Evolutionary conservation across 257 asterid genomes (phyloP).

Genomic region (Paulownia fortunei): DNA sequence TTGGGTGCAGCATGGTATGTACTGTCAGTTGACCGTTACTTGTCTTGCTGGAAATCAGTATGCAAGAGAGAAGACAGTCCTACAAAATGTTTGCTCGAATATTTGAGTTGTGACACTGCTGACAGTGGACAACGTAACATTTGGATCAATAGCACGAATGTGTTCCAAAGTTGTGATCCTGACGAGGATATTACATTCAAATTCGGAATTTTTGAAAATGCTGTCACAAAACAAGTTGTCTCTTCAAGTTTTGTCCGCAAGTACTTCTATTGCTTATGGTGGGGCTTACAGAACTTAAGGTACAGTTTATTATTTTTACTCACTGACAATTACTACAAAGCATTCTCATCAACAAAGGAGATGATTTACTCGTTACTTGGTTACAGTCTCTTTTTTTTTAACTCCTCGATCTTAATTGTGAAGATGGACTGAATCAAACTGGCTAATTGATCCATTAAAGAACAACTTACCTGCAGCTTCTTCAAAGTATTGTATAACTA

Average conservation of each 20-base stretch:
- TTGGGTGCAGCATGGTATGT: slow-evolving; percentile 97
- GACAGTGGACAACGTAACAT: slow-evolving; percentile 34
- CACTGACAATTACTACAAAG: not conserved
- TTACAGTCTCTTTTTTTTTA: not conserved
- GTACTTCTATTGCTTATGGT: slow-evolving; percentile 96
- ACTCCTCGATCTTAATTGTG: not conserved
- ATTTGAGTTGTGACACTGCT: slow-evolving; percentile 61
- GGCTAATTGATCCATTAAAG: not conserved
- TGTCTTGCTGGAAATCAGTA: slow-evolving; percentile 85
- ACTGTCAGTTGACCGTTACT: slow-evolving; percentile 82
- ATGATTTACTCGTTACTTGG: not conserved
- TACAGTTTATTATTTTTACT: slow-evolving; percentile 30
- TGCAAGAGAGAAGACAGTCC: slow-evolving; percentile 70
- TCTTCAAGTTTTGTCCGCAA: slow-evolving; percentile 73
- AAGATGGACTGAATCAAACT: not conserved
- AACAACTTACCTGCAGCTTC: not conserved
- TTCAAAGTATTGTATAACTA: not conserved
- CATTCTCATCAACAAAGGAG: not conserved
- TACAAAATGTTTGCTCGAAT: slow-evolving; percentile 56
- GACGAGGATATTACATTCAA: slow-evolving; percentile 55
- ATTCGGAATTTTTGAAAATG: slow-evolving; percentile 81
- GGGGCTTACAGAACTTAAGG: slow-evolving; percentile 98
- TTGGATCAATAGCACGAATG: slow-evolving; percentile 71
- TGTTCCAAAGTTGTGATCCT: slow-evolving; percentile 77
- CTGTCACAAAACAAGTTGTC: slow-evolving; percentile 77